Conservation (phyloP, 208 protist species). For the Trypanosoma platydactyli region DNA sequence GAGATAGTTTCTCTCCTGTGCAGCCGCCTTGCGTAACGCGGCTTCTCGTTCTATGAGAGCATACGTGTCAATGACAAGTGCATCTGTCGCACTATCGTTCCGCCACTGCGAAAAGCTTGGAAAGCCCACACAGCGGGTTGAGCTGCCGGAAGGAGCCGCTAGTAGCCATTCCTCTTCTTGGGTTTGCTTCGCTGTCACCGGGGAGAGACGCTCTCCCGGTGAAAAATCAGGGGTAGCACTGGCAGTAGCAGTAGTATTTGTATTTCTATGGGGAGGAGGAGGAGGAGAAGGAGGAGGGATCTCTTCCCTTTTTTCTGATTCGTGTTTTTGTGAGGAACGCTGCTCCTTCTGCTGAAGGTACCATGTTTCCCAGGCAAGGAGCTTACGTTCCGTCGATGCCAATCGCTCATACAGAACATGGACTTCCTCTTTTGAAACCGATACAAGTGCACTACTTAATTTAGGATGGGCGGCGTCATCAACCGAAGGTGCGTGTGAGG, state of each 20-base stretch:
- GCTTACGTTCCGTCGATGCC: conserved; percentile 35
- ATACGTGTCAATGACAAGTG: conserved; percentile 27
- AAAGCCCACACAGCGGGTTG: not conserved
- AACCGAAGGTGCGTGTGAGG: no score
- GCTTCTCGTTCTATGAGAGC: conserved; percentile 45
- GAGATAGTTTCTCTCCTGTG: conserved; percentile 33
- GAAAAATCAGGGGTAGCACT: not conserved
- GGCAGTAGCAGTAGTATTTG: no score
- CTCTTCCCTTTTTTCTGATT: not conserved
- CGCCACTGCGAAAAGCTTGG: not conserved
- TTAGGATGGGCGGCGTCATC: no score
- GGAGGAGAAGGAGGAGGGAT: no score
- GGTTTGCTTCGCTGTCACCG: not conserved
- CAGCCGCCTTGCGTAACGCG: conserved; percentile 48
- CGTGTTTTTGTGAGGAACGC: not conserved
- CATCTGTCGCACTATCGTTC: conserved; percentile 1
- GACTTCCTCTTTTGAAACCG: not conserved
- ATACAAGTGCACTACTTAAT: not conserved
- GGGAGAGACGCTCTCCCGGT: not conserved
- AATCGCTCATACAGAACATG: conserved; percentile 34
- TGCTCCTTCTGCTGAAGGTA: conserved; percentile 20
- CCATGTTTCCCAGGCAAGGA: conserved; percentile 69
- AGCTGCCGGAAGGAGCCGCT: not conserved
- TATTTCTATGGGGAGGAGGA: no score
- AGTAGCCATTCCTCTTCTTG: not conserved